Evolutionary conservation across 2,329 filamentous ascomycete species (phyloP).

Genomic region (Epichloe sp.): DNA sequence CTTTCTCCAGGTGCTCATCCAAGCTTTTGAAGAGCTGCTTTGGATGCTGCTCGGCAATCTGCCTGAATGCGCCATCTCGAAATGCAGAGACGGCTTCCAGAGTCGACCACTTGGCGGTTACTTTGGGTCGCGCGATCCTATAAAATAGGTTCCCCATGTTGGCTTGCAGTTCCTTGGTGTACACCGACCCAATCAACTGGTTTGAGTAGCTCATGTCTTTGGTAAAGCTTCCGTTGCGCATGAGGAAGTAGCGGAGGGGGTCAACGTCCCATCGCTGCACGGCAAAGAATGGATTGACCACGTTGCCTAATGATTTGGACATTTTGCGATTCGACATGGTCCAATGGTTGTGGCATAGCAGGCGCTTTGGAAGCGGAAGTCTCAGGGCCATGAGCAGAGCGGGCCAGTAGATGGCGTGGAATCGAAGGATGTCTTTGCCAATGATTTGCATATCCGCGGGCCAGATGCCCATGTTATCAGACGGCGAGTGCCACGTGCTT

Average conservation of each 20-base stretch:
- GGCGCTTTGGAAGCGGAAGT: slow-evolving; percentile 61
- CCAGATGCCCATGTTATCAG: slow-evolving; percentile 57
- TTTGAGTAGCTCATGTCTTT: slow-evolving; percentile 83
- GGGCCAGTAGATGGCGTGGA: slow-evolving; percentile 97
- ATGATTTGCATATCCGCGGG: slow-evolving; percentile 86
- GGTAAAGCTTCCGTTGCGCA: slow-evolving; percentile 62
- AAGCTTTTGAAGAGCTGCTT: slow-evolving; percentile 13
- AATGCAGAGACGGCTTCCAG: slow-evolving; percentile 36
- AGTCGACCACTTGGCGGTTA: slow-evolving; percentile 45
- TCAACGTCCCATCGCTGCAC: slow-evolving; percentile 82
- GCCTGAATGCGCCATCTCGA: slow-evolving; percentile 14
- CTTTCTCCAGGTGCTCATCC: slow-evolving; percentile 12
- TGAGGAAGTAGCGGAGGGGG: slow-evolving; percentile 77
- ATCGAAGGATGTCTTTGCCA: slow-evolving; percentile 91
- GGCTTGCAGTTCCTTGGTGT: slow-evolving; percentile 65
- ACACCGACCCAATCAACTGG: slow-evolving; percentile 55
- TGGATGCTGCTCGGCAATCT: neutral
- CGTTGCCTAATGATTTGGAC: slow-evolving; percentile 91
- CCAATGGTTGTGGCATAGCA: slow-evolving; percentile 92
- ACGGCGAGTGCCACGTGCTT: slow-evolving; percentile 47
- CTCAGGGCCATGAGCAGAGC: slow-evolving; percentile 84
- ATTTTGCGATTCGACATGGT: slow-evolving; percentile 86
- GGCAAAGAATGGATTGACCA: slow-evolving; percentile 87
- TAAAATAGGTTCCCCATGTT: slow-evolving; percentile 71
- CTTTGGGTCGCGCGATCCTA: slow-evolving; percentile 54